Evolutionary conservation across 1,284 basidiomycete species (phyloP).

Genomic region (Ceratobasidium sp.): DNA sequence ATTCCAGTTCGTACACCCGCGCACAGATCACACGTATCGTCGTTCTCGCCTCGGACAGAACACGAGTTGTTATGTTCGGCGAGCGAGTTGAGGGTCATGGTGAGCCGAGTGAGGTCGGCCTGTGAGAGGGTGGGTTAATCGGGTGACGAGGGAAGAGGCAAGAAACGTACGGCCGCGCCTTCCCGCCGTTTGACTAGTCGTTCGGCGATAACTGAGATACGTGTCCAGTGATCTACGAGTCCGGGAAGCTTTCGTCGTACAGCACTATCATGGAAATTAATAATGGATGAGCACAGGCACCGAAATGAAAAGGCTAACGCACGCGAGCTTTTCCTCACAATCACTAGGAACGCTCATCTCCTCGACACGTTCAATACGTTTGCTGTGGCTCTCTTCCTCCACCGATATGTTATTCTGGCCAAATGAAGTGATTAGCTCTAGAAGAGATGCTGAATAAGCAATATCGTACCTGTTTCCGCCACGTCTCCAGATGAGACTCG

Average conservation of each 20-base stretch:
- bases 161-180: constrained; percentile 83
- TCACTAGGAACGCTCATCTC: constrained; percentile 94
- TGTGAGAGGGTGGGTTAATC: constrained; percentile 56
- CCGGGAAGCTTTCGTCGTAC: constrained; percentile 78
- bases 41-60: constrained; percentile 70
- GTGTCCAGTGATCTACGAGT: constrained; percentile 91
- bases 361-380: constrained; percentile 83
- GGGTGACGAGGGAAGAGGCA: constrained; percentile 51
- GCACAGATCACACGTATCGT: constrained; percentile 82
- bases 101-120: constrained; percentile 85
- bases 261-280: constrained; percentile 62
- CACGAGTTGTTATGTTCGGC: constrained; percentile 81
- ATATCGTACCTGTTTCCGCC: constrained; percentile 73
- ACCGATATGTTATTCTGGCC: constrained; percentile 61
- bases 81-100: constrained; percentile 83
- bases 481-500: constrained; percentile 84
- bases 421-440: not conserved
- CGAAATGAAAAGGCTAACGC: constrained; percentile 54
- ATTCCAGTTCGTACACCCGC: constrained; percentile 83
- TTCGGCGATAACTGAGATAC: constrained; percentile 86
- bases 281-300: not conserved
- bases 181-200: constrained; percentile 87
- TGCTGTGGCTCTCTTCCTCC: constrained; percentile 88
- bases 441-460: not conserved
- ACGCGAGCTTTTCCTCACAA: constrained; percentile 89